Base-by-base conservation (phyloP, 2,329 filamentous ascomycete genomes). In the Alternaria burnsii region DNA sequence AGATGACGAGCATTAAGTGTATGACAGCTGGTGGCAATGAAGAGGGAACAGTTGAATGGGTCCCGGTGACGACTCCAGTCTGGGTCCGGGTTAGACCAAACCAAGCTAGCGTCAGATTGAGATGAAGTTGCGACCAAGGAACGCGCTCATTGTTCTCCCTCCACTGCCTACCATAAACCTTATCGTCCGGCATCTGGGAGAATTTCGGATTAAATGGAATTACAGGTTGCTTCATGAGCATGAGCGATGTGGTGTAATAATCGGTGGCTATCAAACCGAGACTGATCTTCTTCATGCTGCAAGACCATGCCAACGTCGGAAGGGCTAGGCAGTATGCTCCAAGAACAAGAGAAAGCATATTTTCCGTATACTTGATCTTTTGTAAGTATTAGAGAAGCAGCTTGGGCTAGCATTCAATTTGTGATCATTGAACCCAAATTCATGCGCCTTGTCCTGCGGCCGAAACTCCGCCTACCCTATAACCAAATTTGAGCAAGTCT, bases 401-500 rank as follows among this genome's bases (percentile, higher is more conserved):
- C 34, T 38, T 7, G 8, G n/a, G 3, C 34, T n/a, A n/a, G 16
- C 16, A 16, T 20, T n/a, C n/a, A 11, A 10, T 18, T 20, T 40
- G 0, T 50, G 22, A 20, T 4, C 14, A 5, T 6, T n/a, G 14
- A 2, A 30, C 1, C 1, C 30, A 48, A 18, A 9, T 20, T 32
- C 18, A 40, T 20, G 40, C 34, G 10, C 14, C 1, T 24, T 12
- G 16, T n/a, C 24, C 32, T 1, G 30, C 5, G 7, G 55, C 41
- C 22, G 48, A 41, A 22, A 22, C 40, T 42, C 57, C 44, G 11
- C 57, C 64, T 10, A 68, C 34, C n/a, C 68, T 66, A 38, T 67
- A 71, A 1, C 70, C 65, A 54, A 73, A 70, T 57, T 75, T 77
- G 38, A 78, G 52, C 38, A 74, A 48, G 59, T 76, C 74, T 12